These are phyloP conservation scores for Penicillium sp. DNA, from an alignment of 2,329 filamentous ascomycete species.

Conservation along the genomic window DNA sequence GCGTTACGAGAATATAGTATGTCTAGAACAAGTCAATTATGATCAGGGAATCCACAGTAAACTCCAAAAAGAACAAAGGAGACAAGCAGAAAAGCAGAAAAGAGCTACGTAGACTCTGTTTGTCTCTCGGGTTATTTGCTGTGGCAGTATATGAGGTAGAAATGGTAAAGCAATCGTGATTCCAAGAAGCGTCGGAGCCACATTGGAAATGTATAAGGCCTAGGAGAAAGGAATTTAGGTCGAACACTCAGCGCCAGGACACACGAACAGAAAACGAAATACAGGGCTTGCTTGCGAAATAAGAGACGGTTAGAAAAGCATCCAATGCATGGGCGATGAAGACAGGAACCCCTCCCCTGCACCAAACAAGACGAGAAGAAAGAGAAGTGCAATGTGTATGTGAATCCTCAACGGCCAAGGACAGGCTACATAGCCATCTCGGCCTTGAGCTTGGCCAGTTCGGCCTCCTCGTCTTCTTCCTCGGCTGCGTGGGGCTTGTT, in stretches of 20 bases:
- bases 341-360: slow-evolving; percentile 9
- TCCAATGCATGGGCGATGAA: slow-evolving; percentile 22
- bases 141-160: background rate
- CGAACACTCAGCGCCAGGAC: slow-evolving; percentile 8
- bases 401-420: background rate
- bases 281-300: slow-evolving; percentile 21
- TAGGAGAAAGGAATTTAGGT: background rate
- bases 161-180: background rate
- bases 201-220: slow-evolving; percentile 17
- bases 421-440: slow-evolving; percentile 87
- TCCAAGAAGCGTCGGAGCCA: background rate
- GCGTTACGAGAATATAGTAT: background rate
- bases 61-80: background rate
- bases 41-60: background rate
- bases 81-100: slow-evolving; percentile 6
- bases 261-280: slow-evolving; percentile 3
- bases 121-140: background rate
- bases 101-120: background rate
- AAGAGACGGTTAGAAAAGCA: slow-evolving; percentile 11
- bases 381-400: slow-evolving; percentile 6
- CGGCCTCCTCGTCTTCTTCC: slow-evolving; percentile 95
- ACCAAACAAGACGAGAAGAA: slow-evolving; percentile 7
- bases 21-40: background rate
- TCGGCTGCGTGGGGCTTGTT: slow-evolving; percentile 56
- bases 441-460: slow-evolving; percentile 87